phyloP scores from a whole-genome alignment of 164 flowering plant genomes.

The Amborella trichopoda region DNA sequence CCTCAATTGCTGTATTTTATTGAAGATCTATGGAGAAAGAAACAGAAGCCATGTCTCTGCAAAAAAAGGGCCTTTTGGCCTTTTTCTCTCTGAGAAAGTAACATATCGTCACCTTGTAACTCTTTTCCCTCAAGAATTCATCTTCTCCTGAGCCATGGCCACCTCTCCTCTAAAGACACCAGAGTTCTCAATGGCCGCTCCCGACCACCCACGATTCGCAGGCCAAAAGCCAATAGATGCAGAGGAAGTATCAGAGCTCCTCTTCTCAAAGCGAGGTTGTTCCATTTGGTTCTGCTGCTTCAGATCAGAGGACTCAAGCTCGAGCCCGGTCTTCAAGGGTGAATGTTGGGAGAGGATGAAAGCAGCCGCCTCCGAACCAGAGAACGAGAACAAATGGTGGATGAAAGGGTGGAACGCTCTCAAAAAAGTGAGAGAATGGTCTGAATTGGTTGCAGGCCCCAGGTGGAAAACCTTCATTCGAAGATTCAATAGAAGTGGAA shows the following conservation, averaged over 20 bases:
- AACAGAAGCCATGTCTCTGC: too few species aligned
- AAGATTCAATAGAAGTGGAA: slow-evolving; percentile 34
- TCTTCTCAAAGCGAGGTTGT: background rate
- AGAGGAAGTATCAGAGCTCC: background rate
- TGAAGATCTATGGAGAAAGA: too few species aligned
- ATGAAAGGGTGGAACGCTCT: slow-evolving; percentile 11
- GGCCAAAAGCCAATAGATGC: background rate
- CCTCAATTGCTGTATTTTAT: too few species aligned
- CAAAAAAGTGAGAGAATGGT: slow-evolving; percentile 57
- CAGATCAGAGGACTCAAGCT: background rate
- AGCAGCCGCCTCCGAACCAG: background rate
- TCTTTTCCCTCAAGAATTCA: too few species aligned
- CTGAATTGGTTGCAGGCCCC: slow-evolving; percentile 84
- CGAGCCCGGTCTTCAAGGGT: background rate
- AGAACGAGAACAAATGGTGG: slow-evolving; percentile 15
- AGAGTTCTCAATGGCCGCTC: too few species aligned
- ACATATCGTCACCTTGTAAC: too few species aligned
- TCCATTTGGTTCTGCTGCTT: background rate
- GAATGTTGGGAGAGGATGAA: slow-evolving; percentile 1
- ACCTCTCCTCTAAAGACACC: too few species aligned
- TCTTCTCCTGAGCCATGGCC: too few species aligned
- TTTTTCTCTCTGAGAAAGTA: too few species aligned
- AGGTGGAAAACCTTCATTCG: slow-evolving; percentile 88
- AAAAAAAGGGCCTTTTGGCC: too few species aligned
- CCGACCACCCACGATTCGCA: too few species aligned